These are phyloP conservation scores for Jamesozyma spencerorum DNA, from an alignment of 805 yeast species.

Conservation along the genomic window DNA sequence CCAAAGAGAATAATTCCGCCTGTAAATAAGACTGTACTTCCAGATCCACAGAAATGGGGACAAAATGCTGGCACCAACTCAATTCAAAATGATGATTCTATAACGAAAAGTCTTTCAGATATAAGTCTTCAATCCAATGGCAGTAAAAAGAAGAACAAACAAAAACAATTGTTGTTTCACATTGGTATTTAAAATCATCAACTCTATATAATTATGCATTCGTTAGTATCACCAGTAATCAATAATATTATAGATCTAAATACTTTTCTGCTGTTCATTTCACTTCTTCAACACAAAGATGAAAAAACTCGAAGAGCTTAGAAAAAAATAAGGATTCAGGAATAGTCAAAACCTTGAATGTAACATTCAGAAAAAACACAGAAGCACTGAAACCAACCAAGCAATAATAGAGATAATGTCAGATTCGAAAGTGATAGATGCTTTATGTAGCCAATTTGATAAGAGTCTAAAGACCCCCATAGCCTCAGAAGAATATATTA, in stretches of 20 bases:
- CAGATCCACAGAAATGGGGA: slow-evolving; percentile 34
- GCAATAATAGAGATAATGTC: no score
- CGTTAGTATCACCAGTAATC: neutral
- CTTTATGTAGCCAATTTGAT: slow-evolving; percentile 13
- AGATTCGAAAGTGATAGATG: slow-evolving; percentile 5
- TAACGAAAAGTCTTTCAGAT: neutral
- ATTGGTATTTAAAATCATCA: slow-evolving; percentile 35
- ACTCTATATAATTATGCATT: neutral
- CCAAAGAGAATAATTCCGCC: slow-evolving; percentile 40
- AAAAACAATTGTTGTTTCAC: slow-evolving; percentile 45
- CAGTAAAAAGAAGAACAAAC: slow-evolving; percentile 35
- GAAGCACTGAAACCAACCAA: no score
- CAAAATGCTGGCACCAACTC: slow-evolving; percentile 6
- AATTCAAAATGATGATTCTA: slow-evolving; percentile 5
- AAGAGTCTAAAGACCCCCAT: slow-evolving; percentile 9
- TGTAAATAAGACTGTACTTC: slow-evolving; percentile 38
- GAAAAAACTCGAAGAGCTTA: no score
- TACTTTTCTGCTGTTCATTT: neutral
- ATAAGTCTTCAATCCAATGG: slow-evolving; percentile 9
- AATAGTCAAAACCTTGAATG: no score
- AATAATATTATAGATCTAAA: no score
- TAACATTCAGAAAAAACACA: no score
- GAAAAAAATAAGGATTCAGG: no score
- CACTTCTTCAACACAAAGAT: no score
- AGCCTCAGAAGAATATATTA: slow-evolving; percentile 11